Conservation (phyloP, 129 eudicot species). For the Erigeron canadensis region DNA sequence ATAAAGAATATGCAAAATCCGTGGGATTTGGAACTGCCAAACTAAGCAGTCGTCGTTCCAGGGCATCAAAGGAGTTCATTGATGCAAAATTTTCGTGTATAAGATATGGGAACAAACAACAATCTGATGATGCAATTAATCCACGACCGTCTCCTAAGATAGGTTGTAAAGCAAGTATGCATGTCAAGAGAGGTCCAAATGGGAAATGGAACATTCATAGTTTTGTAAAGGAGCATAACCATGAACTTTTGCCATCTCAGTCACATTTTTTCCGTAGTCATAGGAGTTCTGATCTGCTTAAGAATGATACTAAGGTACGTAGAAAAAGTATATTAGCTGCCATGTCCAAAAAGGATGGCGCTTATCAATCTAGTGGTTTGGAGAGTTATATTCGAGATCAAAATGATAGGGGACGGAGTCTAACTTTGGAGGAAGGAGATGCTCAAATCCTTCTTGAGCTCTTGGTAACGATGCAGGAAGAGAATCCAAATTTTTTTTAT, state of each 20-base stretch:
- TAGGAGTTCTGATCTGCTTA: slow-evolving; percentile 57
- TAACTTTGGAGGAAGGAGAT: slow-evolving; percentile 74
- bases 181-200: slow-evolving; percentile 65
- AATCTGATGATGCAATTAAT: slow-evolving; percentile 91
- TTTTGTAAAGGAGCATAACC: slow-evolving; percentile 85
- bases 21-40: slow-evolving; percentile 94
- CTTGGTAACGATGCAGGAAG: slow-evolving; percentile 91
- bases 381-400: slow-evolving; percentile 61
- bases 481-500: slow-evolving; percentile 70
- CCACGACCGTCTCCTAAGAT: slow-evolving; percentile 96
- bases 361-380: slow-evolving; percentile 51
- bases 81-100: slow-evolving; percentile 91
- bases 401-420: slow-evolving; percentile 73
- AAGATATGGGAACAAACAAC: slow-evolving; percentile 93
- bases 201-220: slow-evolving; percentile 90
- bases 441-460: slow-evolving; percentile 66
- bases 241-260: slow-evolving; percentile 84
- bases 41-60: slow-evolving; percentile 89
- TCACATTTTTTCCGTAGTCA: slow-evolving; percentile 89
- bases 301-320: slow-evolving; percentile 64
- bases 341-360: slow-evolving; percentile 59
- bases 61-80: slow-evolving; percentile 85
- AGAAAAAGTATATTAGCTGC: slow-evolving; percentile 49
- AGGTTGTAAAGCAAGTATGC: slow-evolving; percentile 96
- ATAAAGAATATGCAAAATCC: slow-evolving; percentile 80